Evolutionary conservation across 1,284 basidiomycete genomes (phyloP).

Genomic region (Phylloporus sp.): DNA sequence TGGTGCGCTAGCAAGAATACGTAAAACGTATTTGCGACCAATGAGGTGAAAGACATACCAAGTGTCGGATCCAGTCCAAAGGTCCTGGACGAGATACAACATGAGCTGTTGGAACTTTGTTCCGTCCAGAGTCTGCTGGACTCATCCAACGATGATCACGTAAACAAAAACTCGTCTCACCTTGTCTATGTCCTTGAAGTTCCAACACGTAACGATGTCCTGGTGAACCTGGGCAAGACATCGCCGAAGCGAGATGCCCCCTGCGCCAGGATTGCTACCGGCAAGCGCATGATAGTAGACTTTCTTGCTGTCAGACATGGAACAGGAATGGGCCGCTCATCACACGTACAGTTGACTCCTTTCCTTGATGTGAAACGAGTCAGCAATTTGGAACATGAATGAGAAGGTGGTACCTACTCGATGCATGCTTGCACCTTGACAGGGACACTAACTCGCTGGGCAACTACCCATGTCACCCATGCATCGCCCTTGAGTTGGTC

Average conservation of each 20-base stretch:
- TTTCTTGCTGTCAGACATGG: background rate
- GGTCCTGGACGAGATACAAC: slow-evolving; percentile 12
- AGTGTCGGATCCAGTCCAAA: background rate
- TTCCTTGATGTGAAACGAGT: slow-evolving; percentile 2
- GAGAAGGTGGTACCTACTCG: slow-evolving; percentile 1
- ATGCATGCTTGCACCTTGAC: slow-evolving; percentile 13
- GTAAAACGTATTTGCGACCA: background rate
- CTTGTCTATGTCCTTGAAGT: slow-evolving; percentile 7
- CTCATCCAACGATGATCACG: background rate
- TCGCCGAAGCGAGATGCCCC: slow-evolving; percentile 3
- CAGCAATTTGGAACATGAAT: background rate
- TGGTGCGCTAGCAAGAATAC: background rate
- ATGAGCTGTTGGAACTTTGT: slow-evolving; percentile 13
- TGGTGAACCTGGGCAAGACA: slow-evolving; percentile 12
- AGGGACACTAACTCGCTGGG: slow-evolving; percentile 10
- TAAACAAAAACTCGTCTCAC: background rate
- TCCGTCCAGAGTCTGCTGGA: slow-evolving; percentile 8
- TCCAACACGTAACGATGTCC: slow-evolving; percentile 15
- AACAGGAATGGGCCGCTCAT: background rate
- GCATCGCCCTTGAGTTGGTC: slow-evolving; percentile 15
- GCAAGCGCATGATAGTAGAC: slow-evolving; percentile 9
- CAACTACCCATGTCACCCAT: slow-evolving; percentile 14
- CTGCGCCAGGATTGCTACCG: slow-evolving; percentile 3
- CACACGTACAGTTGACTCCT: slow-evolving; percentile 13
- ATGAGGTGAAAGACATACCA: background rate